A percentile compares a stretch with the other conserved stretches of the same genome.
phyloP scores from a whole-genome alignment of 1,284 basidiomycete species.

The Sutorius eximius region DNA sequence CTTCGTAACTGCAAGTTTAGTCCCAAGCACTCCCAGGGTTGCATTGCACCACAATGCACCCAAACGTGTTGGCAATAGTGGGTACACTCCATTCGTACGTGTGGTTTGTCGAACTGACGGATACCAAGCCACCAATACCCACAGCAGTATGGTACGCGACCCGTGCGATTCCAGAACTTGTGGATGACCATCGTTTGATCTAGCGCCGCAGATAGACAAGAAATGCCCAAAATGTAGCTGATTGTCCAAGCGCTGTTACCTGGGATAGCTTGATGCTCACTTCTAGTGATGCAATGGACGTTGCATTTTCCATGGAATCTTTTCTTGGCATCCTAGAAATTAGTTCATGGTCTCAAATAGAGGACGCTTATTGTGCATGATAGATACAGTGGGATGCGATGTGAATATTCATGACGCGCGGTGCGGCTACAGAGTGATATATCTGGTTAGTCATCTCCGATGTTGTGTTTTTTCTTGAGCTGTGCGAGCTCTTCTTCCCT shows the following conservation, averaged over 20 bases:
- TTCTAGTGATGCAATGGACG: constrained; percentile 5
- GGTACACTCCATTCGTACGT: constrained; percentile 31
- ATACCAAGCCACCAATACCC: constrained; percentile 58
- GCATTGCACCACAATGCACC: constrained; percentile 51
- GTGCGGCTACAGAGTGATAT: constrained; percentile 5
- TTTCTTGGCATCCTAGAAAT: constrained; percentile 13
- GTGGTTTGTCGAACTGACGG: constrained; percentile 11
- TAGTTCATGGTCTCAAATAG: constrained; percentile 7
- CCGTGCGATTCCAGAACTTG: constrained; percentile 45
- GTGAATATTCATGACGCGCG: neutral
- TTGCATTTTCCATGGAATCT: constrained; percentile 8
- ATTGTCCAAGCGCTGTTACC: constrained; percentile 9
- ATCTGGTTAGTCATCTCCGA: constrained; percentile 63
- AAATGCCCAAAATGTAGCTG: constrained; percentile 31
- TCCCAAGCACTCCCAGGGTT: constrained; percentile 52
- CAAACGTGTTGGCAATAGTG: constrained; percentile 73
- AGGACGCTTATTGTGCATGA: constrained; percentile 9
- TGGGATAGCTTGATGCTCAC: constrained; percentile 4
- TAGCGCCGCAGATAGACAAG: constrained; percentile 36
- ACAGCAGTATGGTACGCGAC: constrained; percentile 57
- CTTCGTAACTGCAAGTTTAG: constrained; percentile 64
- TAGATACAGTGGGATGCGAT: constrained; percentile 2
- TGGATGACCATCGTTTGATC: constrained; percentile 43
- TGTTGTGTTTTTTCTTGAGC: constrained; percentile 85
- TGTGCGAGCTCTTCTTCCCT: constrained; percentile 89